Percentiles rank a stretch among this genome's conserved stretches.
These are phyloP conservation scores for Blastomyces parvus DNA, from an alignment of 2,329 filamentous ascomycete species.

Conservation along the genomic window DNA sequence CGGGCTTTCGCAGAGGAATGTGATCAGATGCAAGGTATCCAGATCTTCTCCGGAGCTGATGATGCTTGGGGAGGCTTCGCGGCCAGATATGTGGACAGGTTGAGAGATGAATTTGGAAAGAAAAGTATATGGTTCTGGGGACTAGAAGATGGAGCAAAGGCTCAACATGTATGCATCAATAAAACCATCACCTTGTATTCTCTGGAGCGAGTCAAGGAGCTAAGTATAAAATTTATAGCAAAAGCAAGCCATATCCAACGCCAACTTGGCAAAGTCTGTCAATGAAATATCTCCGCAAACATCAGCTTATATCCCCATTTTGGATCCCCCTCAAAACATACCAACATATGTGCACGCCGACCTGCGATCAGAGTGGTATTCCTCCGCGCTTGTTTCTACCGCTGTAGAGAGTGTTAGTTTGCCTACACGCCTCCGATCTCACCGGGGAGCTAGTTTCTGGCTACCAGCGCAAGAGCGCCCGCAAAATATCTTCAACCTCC, in stretches of 20 bases:
- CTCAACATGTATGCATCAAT: slow-evolving; percentile 42
- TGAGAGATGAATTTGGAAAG: slow-evolving; percentile 89
- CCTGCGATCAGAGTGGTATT: slow-evolving; percentile 63
- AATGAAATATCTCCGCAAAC: slow-evolving; percentile 59
- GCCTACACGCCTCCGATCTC: slow-evolving; percentile 50
- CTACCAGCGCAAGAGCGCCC: slow-evolving; percentile 56
- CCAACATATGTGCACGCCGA: slow-evolving; percentile 54
- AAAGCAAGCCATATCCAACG: slow-evolving; percentile 54
- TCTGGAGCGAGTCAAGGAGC: slow-evolving; percentile 6
- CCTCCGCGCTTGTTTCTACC: slow-evolving; percentile 63
- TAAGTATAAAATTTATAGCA: slow-evolving; percentile 27
- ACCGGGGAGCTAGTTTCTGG: slow-evolving; percentile 30
- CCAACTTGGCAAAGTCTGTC: slow-evolving; percentile 66
- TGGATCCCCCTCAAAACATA: slow-evolving; percentile 49
- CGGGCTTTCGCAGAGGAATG: slow-evolving; percentile 85
- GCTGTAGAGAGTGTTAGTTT: slow-evolving; percentile 72
- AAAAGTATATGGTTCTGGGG: slow-evolving; percentile 80
- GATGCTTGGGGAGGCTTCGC: slow-evolving; percentile 77
- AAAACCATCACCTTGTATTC: background rate
- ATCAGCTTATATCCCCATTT: slow-evolving; percentile 68
- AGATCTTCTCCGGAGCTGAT: slow-evolving; percentile 61
- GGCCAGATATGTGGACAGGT: slow-evolving; percentile 60
- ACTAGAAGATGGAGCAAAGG: slow-evolving; percentile 53
- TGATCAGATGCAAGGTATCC: slow-evolving; percentile 81
- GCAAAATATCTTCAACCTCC: slow-evolving; percentile 66